phyloP scores from a whole-genome alignment of 2,329 filamentous ascomycete species.

The Aspergillus tamarii region DNA sequence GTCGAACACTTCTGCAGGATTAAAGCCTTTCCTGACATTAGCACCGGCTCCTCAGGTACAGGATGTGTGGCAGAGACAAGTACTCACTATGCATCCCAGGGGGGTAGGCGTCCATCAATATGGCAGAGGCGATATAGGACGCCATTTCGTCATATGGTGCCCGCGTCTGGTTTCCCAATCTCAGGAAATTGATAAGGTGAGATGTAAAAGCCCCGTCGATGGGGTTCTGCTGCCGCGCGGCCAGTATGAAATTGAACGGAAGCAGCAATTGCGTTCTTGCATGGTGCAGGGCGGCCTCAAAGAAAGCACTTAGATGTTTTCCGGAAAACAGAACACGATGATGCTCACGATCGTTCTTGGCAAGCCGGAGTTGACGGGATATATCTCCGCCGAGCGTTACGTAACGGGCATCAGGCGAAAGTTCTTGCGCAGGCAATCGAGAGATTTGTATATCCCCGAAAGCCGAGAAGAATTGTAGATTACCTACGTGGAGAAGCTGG shows the following conservation, averaged over 20 bases:
- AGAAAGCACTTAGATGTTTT: slow-evolving; percentile 10
- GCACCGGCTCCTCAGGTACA: background rate
- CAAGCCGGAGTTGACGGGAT: background rate
- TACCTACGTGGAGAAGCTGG: slow-evolving; percentile 4
- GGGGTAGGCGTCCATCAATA: slow-evolving; percentile 16
- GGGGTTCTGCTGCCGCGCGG: slow-evolving; percentile 8
- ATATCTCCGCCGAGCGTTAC: slow-evolving; percentile 7
- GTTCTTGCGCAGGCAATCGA: slow-evolving; percentile 1
- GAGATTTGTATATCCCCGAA: slow-evolving; percentile 14
- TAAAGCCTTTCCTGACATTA: slow-evolving; percentile 1
- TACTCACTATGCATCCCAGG: slow-evolving; percentile 9
- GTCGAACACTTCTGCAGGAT: background rate
- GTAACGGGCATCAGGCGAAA: slow-evolving; percentile 11
- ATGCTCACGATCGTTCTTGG: background rate
- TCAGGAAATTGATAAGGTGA: slow-evolving; percentile 11
- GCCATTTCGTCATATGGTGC: slow-evolving; percentile 11
- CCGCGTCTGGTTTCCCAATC: slow-evolving; percentile 7
- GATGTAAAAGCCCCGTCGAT: slow-evolving; percentile 11
- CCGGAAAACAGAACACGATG: slow-evolving; percentile 8
- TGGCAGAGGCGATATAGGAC: slow-evolving; percentile 15
- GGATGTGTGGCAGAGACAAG: background rate
- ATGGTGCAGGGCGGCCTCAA: slow-evolving; percentile 9
- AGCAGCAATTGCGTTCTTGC: background rate
- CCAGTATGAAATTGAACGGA: slow-evolving; percentile 14
- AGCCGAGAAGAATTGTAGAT: slow-evolving; percentile 5